phyloP scores from a whole-genome alignment of 768 basidiomycete species.

The Lactarius vividus region DNA sequence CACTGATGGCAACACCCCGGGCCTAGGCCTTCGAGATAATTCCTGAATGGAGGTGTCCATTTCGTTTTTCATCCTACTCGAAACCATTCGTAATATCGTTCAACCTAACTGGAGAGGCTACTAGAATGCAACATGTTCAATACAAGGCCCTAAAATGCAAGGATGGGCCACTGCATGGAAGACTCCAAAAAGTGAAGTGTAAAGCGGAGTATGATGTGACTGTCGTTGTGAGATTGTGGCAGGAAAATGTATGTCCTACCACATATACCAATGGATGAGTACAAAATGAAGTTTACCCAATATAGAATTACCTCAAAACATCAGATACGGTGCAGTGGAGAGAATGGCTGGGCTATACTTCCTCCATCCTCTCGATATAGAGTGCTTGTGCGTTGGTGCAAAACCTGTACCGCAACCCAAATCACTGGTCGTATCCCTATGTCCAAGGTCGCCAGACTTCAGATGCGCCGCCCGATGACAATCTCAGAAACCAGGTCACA shows the following conservation, averaged over 20 bases:
- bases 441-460: neutral
- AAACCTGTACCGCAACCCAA: neutral
- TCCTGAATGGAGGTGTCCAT: neutral
- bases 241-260: slow-evolving; percentile 1
- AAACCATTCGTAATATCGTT: neutral
- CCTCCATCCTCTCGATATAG: neutral
- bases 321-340: neutral
- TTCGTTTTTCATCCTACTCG: neutral
- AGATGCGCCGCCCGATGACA: neutral
- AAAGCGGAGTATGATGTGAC: slow-evolving; percentile 1
- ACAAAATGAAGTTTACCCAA: neutral
- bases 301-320: neutral
- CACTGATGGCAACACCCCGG: neutral
- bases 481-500: neutral
- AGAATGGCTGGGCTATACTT: neutral
- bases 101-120: neutral
- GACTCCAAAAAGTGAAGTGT: neutral
- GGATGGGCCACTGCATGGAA: neutral
- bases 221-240: neutral
- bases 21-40: neutral
- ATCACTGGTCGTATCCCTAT: neutral
- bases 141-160: neutral
- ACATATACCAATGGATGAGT: neutral
- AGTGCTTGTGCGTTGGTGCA: neutral
- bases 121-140: neutral